Percentiles rank a stretch among this genome's conserved stretches.
Conservation (phyloP, 2,329 filamentous ascomycete genomes). For the Aureobasidium sp. region DNA sequence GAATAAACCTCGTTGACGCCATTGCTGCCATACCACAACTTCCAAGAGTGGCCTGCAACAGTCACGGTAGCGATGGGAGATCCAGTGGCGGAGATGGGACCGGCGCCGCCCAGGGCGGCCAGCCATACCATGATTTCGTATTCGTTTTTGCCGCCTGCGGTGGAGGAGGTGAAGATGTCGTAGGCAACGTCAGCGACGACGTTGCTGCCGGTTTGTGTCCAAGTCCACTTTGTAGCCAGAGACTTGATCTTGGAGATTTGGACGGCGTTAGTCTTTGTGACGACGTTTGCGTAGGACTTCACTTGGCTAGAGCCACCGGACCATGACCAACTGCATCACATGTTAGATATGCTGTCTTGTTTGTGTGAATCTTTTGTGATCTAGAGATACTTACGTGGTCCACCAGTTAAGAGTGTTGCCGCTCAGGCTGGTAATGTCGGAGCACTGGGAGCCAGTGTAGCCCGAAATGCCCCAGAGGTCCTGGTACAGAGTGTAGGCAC, state of each 20-base stretch:
- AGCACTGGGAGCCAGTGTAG: slow-evolving; percentile 40
- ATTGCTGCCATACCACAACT: slow-evolving; percentile 54
- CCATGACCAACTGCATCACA: slow-evolving; percentile 17
- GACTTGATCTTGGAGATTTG: slow-evolving; percentile 30
- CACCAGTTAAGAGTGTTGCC: slow-evolving; percentile 34
- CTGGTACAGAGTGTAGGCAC: slow-evolving; percentile 28
- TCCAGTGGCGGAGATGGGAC: slow-evolving; percentile 50
- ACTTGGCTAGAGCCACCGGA: slow-evolving; percentile 24
- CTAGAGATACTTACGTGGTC: slow-evolving; percentile 26
- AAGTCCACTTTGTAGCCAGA: slow-evolving; percentile 38
- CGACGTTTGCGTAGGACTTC: slow-evolving; percentile 37
- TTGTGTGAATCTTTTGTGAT: background rate
- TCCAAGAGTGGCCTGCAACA: slow-evolving; percentile 47
- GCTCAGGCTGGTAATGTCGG: slow-evolving; percentile 31
- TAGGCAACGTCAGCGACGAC: slow-evolving; percentile 53
- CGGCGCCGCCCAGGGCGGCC: slow-evolving; percentile 47
- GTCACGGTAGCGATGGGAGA: slow-evolving; percentile 43
- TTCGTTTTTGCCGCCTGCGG: slow-evolving; percentile 36
- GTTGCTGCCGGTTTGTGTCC: slow-evolving; percentile 40
- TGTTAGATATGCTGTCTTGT: background rate
- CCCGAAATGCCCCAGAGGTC: slow-evolving; percentile 36
- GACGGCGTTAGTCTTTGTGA: slow-evolving; percentile 19
- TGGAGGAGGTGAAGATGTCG: slow-evolving; percentile 50
- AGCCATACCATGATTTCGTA: slow-evolving; percentile 63
- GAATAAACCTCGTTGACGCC: slow-evolving; percentile 52